Base-by-base conservation (phyloP, 2,329 filamentous ascomycete genomes). In the Dactylonectria estremocensis region DNA sequence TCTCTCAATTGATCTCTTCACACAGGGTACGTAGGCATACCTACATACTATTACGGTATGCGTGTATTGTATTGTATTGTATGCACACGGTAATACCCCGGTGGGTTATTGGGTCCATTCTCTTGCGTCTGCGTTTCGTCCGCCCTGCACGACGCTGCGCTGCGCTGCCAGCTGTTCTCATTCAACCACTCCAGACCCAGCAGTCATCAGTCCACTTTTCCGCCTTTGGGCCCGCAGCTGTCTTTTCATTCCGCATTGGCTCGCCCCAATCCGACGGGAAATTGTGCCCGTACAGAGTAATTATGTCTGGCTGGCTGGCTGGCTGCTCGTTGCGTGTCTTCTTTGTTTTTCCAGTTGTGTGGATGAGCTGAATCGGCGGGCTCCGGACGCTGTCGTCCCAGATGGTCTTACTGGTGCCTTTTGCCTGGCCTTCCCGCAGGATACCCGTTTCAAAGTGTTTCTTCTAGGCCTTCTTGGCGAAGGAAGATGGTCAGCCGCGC, bases 41-140 rank as follows among this genome's bases (percentile, higher is more conserved):
- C 2, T 18, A 13, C n/a, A 1, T 18, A 13, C 45, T 48, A 22
- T 24, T 18, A 48, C 45, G 13, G 20, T 48, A 22, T 48, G 22
- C 18, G 22, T 40, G 37, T 55, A 56, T 49, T 10, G 40, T 35
- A n/a, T n/a, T n/a, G n/a, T n/a, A n/a, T n/a, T n/a, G 20, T 61
- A 40, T 40, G 54, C 14, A 43, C 14, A 18, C 52, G 57, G 50
- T 24, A 55, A 40, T 40, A 48, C 60, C 37, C 20, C 22, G 28
- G 35, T 48, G 60, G 50, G 60, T 46, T 18, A 13, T 13, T 46
- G 59, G 60, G 40, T 16, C 60, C 60, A 43, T 62, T 56, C 52
- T 37, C 43, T 55, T 56, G 60, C 60, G 35, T 62, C 37, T 53
- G 37, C 60, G 46, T 63, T 63, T 43, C 24, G 45, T 46, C 52